phyloP scores from a whole-genome alignment of 2,329 filamentous ascomycete species.

The Trichoderma sp. region DNA sequence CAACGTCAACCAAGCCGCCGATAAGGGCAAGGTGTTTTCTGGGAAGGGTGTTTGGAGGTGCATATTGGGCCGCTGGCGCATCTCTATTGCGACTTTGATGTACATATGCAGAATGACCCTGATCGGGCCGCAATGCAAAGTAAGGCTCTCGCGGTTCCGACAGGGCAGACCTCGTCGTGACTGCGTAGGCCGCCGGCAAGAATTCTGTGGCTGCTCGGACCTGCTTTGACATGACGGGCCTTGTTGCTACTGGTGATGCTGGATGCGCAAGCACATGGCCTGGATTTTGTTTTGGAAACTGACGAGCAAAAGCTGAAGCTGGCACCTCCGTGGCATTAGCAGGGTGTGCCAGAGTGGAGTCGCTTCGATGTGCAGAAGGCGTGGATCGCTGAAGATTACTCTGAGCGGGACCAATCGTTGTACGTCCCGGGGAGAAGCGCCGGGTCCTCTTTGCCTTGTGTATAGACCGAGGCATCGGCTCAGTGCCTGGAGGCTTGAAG shows the following conservation, averaged over 20 bases:
- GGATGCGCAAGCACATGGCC: not conserved
- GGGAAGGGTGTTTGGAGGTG: not conserved
- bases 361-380: not conserved
- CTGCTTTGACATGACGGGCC: not conserved
- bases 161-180: not conserved
- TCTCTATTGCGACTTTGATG: not conserved
- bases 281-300: not conserved
- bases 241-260: not conserved
- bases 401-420: not conserved
- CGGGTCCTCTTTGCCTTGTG: slow-evolving; percentile 25
- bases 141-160: slow-evolving; percentile 11
- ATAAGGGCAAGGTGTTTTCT: not conserved
- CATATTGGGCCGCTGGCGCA: not conserved
- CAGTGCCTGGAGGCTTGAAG: not conserved
- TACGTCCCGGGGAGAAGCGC: not conserved
- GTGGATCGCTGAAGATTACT: not conserved
- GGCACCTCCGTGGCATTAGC: not conserved
- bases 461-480: not conserved
- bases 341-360: not conserved
- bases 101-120: not conserved
- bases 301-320: not conserved
- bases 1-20: not conserved
- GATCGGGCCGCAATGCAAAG: not conserved
- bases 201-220: not conserved
- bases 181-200: not conserved